Evolutionary conservation across 306 rosid species (phyloP).

Genomic region (Castanea mollissima): DNA sequence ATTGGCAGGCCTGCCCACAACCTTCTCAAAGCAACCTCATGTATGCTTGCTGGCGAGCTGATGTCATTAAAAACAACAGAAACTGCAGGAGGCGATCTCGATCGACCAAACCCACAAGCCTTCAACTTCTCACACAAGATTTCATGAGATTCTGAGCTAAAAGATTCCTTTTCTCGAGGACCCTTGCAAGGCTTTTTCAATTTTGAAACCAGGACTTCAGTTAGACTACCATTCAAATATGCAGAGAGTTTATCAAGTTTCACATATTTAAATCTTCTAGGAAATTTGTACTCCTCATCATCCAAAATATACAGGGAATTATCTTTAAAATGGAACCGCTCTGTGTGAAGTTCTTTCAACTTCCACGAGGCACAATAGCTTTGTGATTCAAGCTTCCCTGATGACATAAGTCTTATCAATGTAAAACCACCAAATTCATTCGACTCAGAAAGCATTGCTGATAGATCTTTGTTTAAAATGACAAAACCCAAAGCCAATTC

Average conservation of each 20-base stretch:
- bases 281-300: constrained; percentile 49
- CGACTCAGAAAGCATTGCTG: constrained; percentile 42
- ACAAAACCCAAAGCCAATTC: constrained; percentile 68
- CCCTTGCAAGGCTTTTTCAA: constrained; percentile 14
- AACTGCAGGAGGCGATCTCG: constrained; percentile 45
- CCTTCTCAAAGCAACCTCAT: constrained; percentile 50
- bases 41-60: constrained; percentile 49
- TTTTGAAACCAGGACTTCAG: constrained; percentile 27
- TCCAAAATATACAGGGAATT: constrained; percentile 28
- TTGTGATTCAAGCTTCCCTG: constrained; percentile 70
- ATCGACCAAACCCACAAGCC: constrained; percentile 48
- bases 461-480: constrained; percentile 41
- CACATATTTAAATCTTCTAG: constrained; percentile 32
- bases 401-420: constrained; percentile 54
- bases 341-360: constrained; percentile 30
- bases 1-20: constrained; percentile 66
- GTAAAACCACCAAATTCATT: constrained; percentile 67
- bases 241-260: constrained; percentile 47
- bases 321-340: constrained; percentile 29
- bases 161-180: constrained; percentile 18
- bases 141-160: constrained; percentile 41
- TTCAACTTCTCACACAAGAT: constrained; percentile 58
- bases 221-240: constrained; percentile 48
- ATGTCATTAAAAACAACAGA: constrained; percentile 49
- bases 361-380: constrained; percentile 54